Base-by-base conservation (phyloP, 371 early-diverging fungal genomes). In the Apophysomyces ossiformis region DNA sequence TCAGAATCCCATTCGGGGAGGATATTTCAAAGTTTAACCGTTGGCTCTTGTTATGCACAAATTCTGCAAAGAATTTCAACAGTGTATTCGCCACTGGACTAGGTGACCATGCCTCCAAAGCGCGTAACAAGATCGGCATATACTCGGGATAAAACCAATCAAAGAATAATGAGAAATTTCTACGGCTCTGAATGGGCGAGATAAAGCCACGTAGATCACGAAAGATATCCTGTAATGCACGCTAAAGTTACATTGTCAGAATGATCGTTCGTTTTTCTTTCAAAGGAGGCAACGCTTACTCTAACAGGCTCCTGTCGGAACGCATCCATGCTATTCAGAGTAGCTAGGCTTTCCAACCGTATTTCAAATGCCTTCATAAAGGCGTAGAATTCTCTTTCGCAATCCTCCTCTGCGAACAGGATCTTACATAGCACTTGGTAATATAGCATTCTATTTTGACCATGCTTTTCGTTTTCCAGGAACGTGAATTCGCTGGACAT, bases 1-100 rank as follows among this genome's bases (percentile, higher is more conserved):
- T 80, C 36, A 96, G 77, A 39, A 96, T 93, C 21, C 96, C 95
- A 62, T 93, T 92, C 1, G 95, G 83, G 7, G 95, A 94, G 7
- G 93, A 90, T 37, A 90, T 78, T 37, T 95, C 96, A 81, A 95
- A 95, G 45, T 83, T 87, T 41, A 95, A 76, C 44, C 97, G 87
- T 71, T 93, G 91, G 57, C 88, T 84, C 67, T 87, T 86, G 76
- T 96, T 96, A 59, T 85, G 82, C 13, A 87, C 89, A 75, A 95
- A 90, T 73, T 96, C 96, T 7, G 83, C 70, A 70, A 88, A 86
- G 65, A 96, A 92, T 64, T 88, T 89, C 43, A 96, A 81, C 26
- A 91, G 79, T 0, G 93, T 78, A 37, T 89, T 90, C 35, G 88
- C 85, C 11, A 92, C 82, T 4, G 78, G 84, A 63, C 90, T 86